Evolutionary conservation across 2,329 filamentous ascomycete species (phyloP), one percentile per base, ranked within the genome.

Genomic region (Sporothrix inflata): DNA sequence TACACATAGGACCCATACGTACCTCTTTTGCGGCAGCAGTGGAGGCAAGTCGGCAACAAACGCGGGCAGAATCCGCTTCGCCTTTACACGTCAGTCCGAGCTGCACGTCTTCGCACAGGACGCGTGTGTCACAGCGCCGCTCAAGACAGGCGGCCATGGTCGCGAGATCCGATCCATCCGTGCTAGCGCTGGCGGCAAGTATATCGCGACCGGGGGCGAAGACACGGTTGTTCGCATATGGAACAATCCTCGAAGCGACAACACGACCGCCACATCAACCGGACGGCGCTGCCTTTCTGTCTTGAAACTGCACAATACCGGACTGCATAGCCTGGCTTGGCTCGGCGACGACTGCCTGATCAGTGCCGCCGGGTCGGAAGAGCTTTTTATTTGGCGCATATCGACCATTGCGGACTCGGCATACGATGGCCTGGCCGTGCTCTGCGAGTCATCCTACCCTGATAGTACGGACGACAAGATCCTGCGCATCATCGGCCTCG

Each of bases 291-390:
- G 89, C 75, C 78, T 91, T 27, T 87, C 89, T 11, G 89, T 91
- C 0, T 80, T 97, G 24, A 91, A 93, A 75, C 89, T 88, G 71
- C 96, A 99, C 78, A 91, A 89, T 1, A 91, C 94, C 0, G 96
- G 95, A 0, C 88, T 98, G 8, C 95, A 98, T 79, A 87, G 90
- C 74, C 83, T 97, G 0, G 87, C 87, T 73, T 98, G 94, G 93
- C 89, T 92, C 1, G 74, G 70, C 51, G 88, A 91, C 1, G 80
- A 84, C 0, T 92, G 91, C 76, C 87, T 99, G 2, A 92, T 98
- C 79, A 97, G 93, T 75, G 94, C 93, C 77, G 94, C 89, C 6
- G 96, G 94, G 0, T 91, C 90, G 74, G 95, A 98, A 79, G 95
- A 99, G 80, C 91, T 98, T 75, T 95, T 91, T 76, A 87, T 94